Base-by-base conservation (phyloP, 139 green algal genomes). In the Bryopsis sp. region DNA sequence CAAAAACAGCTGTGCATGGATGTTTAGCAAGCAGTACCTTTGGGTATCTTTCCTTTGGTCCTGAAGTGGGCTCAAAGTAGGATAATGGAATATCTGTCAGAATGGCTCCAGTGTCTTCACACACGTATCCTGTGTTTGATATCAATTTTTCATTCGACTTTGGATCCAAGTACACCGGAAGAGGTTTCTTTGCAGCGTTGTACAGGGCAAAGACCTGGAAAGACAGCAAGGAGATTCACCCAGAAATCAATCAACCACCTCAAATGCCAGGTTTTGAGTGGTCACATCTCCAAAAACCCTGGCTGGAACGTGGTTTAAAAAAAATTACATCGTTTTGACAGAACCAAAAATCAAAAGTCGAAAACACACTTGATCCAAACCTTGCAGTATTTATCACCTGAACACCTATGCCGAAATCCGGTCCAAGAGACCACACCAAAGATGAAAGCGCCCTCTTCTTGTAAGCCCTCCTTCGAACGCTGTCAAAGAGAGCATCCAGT, bases 61-160 rank as follows among this genome's bases (percentile, higher is more conserved):
- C 43, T 3, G 35, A 31, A 35, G 39, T 5, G 6, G 62, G 62
- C 8, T 38, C 31, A 57, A 58, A 69, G 8, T 7, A 54, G 22
- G 43, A 29, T 11, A 38, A 11, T 57, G 39, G n/a, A 3, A 57
- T 22, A 37, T 57, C 37, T 34, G 7, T 8, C 28, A 43, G 31
- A 47, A 39, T 32, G 5, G 31, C n/a, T 29, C 62, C 62, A 24
- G 62, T 69, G 35, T 54, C 62, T 47, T 69, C 8, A 24, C 35
- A 69, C 8, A 69, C 19, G 39, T 58, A 69, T 32, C 8, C 62
- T n/a, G 62, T 69, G 7, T 35, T 37, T 31, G 36, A 24, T 28
- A 50, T 26, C 19, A 69, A 19, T 57, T 69, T 36, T 54, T 69
- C 62, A 69, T 69, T 69, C 4, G 62, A 34, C 19, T 29, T 58